Base-by-base conservation (phyloP, 108 stramenopile species). In the Cafeteria roenbergensis region DNA sequence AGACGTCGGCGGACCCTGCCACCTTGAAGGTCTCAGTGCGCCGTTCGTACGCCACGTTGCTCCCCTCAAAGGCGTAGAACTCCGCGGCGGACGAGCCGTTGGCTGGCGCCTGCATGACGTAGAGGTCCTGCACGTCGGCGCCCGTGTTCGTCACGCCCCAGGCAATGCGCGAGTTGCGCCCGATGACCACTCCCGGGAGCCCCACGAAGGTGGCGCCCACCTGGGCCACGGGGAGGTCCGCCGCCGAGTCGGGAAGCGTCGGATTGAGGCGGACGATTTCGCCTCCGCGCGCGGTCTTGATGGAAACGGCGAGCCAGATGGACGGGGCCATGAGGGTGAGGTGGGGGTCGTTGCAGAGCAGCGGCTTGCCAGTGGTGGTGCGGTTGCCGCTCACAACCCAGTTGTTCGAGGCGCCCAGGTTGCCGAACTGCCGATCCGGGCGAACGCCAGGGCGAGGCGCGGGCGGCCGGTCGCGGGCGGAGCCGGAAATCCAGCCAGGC, bases 141-240 rank as follows among this genome's bases (percentile, higher is more conserved):
- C 68, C 68, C 6, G 62, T 53, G 36, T 69, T 69, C 1, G 68
- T 69, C 20, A 69, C 68, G 25, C 61, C 68, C 68, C 68, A 69
- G 3, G 68, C 60, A 8, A 69, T 55, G 52, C 36, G 60, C 24
- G 17, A 1, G 27, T 69, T 69, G 53, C 36, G 58, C 1, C 68
- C 68, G n/a, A 69, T 25, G n/a, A 69, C 68, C 2, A 69, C 61
- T 2, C 24, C 12, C 17, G 68, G 68, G 4, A 69, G 21, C 9
- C 60, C 61, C 6, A 56, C 24, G 31, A 69, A 62, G 36, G 21
- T n/a, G 1, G 68, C 68, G 14, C 68, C 68, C 4, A 62, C 35
- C 3, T 29, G 34, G 20, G 33, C 48, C 0, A 56, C 24, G 24
- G 20, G 21, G 2, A 2, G 21, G 21, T 53, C 52, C 24, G 17